Evolutionary conservation across 345 rosid species (phyloP), one percentile per base, ranked within the genome.

Genomic region (Abelmoschus esculentus): DNA sequence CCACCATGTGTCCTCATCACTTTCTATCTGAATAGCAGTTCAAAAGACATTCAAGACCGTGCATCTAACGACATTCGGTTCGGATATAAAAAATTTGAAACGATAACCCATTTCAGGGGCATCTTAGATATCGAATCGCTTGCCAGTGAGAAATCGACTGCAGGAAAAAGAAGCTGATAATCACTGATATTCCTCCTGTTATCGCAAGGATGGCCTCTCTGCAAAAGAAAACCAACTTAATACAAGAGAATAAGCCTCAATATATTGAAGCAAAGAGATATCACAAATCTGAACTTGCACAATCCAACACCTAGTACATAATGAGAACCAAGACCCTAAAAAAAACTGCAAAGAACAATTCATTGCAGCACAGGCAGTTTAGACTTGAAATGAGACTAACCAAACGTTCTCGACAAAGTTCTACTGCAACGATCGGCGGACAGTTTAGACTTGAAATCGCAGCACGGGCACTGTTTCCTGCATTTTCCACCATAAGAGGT

Each of bases 361-460:
- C 26, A 61, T 26, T 18, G 7, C 26, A 22, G 26, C 26, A 22
- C 0, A 1, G 26, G 26, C 26, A 22, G 26, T 22, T 22, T 22
- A 22, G 26, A 22, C 26, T 0, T 22, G 17, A 34, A 38, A 38
- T 13, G 54, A 66, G 62, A 38, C 87, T 34, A 82, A 95, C 99
- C 91, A 90, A 79, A 86, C 85, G 97, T 78, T 95, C 99, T 72
- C 96, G 87, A 83, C 99, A 95, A 60, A 84, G 88, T 78, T 95
- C 99, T 46, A 83, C 82, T 11, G 93, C 90, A 76, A 95, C 36
- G 28, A 95, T 53, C 44, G 92, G 96, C 3, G 99, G 97, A 60
- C 84, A 76, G 78, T 87, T 78, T 49, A 79, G 83, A 80, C 97
- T 91, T 65, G 97, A 91, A 73, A 91, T 91, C 44, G 97, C 97